Evolutionary conservation across 2,329 filamentous ascomycete species (phyloP).

Genomic region (Bipolaris zeicola): DNA sequence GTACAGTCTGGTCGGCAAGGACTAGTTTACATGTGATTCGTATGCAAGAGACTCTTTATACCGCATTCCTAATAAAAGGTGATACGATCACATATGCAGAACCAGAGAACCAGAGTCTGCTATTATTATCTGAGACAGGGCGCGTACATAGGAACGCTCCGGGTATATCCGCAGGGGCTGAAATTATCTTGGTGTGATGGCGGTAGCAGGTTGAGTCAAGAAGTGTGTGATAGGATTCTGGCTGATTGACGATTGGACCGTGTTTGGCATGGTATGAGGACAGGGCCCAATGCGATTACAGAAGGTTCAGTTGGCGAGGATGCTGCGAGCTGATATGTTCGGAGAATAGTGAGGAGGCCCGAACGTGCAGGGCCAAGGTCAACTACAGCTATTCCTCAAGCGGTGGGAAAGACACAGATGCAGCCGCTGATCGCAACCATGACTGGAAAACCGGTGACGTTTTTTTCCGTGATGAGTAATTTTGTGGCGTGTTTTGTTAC

Average conservation of each 20-base stretch:
- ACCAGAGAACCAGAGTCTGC: background rate
- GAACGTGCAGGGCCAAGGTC: constrained; percentile 19
- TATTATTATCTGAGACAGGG: background rate
- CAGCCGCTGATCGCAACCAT: constrained; percentile 18
- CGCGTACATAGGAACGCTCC: background rate
- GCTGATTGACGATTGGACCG: constrained; percentile 4
- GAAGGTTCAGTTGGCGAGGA: constrained; percentile 19
- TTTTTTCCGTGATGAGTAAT: constrained; percentile 25
- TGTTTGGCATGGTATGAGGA: background rate
- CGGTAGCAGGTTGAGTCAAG: background rate
- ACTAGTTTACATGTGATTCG: background rate
- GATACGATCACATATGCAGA: background rate
- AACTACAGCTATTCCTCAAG: constrained; percentile 11
- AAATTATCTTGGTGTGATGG: constrained; percentile 1
- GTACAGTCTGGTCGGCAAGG: background rate
- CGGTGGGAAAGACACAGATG: constrained; percentile 9
- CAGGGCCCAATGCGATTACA: constrained; percentile 15
- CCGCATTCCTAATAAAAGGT: background rate
- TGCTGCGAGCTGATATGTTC: constrained; percentile 16
- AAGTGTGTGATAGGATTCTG: background rate
- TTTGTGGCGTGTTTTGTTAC: constrained; percentile 18
- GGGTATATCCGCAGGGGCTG: background rate
- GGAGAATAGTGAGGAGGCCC: constrained; percentile 34
- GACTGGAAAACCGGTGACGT: constrained; percentile 3
- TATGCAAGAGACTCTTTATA: constrained; percentile 9